Evolutionary conservation across 306 rosid genomes (phyloP).

Genomic region (Begonia masoniana): DNA sequence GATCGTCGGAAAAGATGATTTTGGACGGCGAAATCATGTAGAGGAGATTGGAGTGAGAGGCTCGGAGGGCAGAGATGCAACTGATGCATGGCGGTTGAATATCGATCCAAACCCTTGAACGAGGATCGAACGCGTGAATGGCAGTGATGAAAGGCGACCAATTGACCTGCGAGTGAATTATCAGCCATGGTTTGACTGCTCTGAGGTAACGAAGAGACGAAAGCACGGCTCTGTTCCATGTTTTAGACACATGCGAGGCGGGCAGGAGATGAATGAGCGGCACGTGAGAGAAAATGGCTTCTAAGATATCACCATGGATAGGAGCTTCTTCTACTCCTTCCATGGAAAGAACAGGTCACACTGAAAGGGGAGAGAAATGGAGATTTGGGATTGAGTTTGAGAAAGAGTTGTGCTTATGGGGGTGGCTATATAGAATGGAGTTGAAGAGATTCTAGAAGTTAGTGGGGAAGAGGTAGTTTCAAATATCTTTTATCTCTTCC

Average conservation of each 20-base stretch:
- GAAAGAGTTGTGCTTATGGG: too few relatives aligned
- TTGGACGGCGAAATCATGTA: conserved; percentile 34
- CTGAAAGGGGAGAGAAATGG: too few relatives aligned
- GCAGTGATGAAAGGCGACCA: conserved; percentile 23
- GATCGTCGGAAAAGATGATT: conserved; percentile 37
- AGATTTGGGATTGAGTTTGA: too few relatives aligned
- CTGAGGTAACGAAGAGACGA: conserved; percentile 33
- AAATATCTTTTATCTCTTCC: too few relatives aligned
- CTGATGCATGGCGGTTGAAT: conserved; percentile 14
- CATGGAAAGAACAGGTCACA: too few relatives aligned
- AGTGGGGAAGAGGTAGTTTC: too few relatives aligned
- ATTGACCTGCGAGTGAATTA: conserved; percentile 25
- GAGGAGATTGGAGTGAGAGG: conserved; percentile 47
- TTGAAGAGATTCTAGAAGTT: too few relatives aligned
- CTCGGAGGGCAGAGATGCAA: conserved; percentile 28
- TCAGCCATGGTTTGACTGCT: conserved; percentile 54
- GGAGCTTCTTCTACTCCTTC: conserved; percentile 27
- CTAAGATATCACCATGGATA: conserved; percentile 48
- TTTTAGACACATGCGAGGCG: conserved; percentile 34
- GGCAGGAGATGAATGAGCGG: conserved; percentile 40
- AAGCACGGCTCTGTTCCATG: conserved; percentile 42
- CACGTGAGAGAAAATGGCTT: conserved; percentile 37
- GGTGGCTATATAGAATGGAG: too few relatives aligned
- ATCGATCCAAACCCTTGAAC: conserved; percentile 42
- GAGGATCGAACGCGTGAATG: conserved; percentile 63